These are phyloP conservation scores for Nicotiana obtusifolia DNA, from an alignment of 257 asterid genomes.

Conservation along the genomic window DNA sequence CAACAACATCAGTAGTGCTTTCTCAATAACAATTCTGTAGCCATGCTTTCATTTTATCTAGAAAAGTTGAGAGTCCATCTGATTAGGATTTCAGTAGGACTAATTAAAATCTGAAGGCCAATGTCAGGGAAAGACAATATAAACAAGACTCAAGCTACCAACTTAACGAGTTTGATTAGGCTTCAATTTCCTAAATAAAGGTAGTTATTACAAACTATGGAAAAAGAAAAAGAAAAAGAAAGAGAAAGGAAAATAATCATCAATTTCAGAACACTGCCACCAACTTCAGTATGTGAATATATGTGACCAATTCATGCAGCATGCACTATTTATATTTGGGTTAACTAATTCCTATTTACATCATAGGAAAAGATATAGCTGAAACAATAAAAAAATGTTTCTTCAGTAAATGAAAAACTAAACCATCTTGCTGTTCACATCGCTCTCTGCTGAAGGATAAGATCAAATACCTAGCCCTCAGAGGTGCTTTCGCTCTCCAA, in stretches of 20 bases:
- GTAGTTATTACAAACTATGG: neutral
- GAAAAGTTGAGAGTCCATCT: neutral
- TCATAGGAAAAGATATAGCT: neutral
- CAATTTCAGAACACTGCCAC: neutral
- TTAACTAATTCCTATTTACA: neutral
- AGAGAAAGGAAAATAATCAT: no score
- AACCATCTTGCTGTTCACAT: neutral
- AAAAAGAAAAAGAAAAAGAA: no score
- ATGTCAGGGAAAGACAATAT: neutral
- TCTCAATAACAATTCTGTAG: neutral
- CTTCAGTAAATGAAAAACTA: neutral
- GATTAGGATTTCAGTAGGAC: neutral
- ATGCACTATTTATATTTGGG: neutral
- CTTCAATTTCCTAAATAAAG: neutral
- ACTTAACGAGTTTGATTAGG: neutral
- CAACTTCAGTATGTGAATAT: neutral
- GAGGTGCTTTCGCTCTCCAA: constrained; percentile 10
- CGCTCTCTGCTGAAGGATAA: neutral
- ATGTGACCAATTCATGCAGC: neutral
- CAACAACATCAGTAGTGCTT: neutral
- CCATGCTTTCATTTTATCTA: neutral
- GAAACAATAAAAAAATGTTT: neutral
- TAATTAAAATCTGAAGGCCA: neutral
- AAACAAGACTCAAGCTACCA: neutral
- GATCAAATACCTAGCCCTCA: constrained; percentile 5